A percentile compares a stretch with the other conserved stretches of the same genome.
Conservation (phyloP, 768 basidiomycete genomes). For the Heimioporus sp. region DNA sequence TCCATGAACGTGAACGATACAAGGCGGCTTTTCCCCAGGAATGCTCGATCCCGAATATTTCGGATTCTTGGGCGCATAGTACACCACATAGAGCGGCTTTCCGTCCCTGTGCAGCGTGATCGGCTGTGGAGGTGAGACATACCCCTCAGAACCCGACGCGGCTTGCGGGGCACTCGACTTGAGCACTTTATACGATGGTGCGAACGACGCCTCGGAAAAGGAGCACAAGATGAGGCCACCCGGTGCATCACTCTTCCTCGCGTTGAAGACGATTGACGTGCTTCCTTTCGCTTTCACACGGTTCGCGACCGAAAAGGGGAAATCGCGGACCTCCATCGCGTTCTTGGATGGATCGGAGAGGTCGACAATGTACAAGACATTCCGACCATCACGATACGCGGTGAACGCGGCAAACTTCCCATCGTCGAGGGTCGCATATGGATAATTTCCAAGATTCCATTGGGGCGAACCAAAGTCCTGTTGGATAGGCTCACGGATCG, state of each 20-base stretch:
- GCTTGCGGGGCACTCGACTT: constrained; percentile 23
- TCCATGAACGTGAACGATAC: constrained; percentile 64
- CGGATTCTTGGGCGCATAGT: constrained; percentile 67
- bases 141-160: constrained; percentile 12
- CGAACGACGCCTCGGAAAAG: constrained; percentile 22
- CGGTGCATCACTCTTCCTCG: constrained; percentile 30
- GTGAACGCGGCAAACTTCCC: constrained; percentile 26
- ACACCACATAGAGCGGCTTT: constrained; percentile 57
- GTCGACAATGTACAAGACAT: constrained; percentile 32
- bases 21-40: constrained; percentile 61
- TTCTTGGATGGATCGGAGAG: constrained; percentile 21
- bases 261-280: constrained; percentile 33
- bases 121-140: constrained; percentile 49
- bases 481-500: constrained; percentile 37
- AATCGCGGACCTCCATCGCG: constrained; percentile 25
- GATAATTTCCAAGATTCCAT: constrained; percentile 52
- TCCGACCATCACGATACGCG: constrained; percentile 34
- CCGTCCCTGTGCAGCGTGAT: constrained; percentile 39
- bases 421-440: constrained; percentile 44
- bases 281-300: constrained; percentile 24
- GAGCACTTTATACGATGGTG: constrained; percentile 19
- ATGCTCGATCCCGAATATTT: constrained; percentile 47
- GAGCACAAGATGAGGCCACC: constrained; percentile 31
- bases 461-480: constrained; percentile 58
- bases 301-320: constrained; percentile 32